These are phyloP conservation scores for Phaseolus coccineus DNA, from an alignment of 331 rosid genomes.

Conservation along the genomic window DNA sequence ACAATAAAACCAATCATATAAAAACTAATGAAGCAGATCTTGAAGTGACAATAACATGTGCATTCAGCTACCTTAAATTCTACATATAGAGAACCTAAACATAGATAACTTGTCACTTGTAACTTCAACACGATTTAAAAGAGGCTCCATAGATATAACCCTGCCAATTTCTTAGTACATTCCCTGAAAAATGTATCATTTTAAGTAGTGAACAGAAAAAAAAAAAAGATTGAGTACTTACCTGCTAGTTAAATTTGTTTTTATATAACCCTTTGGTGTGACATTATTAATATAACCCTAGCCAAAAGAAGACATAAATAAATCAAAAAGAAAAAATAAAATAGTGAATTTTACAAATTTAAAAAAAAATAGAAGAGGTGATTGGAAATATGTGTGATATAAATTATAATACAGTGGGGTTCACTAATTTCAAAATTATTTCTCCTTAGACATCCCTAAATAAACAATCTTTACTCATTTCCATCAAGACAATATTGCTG, in stretches of 20 bases:
- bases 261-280: constrained; percentile 84
- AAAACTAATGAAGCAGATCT: constrained; percentile 7
- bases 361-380: too few species aligned
- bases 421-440: too few species aligned
- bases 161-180: constrained; percentile 61
- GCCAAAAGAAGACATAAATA: constrained; percentile 31
- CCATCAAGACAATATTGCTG: too few species aligned
- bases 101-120: constrained; percentile 39
- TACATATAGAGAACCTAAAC: not conserved
- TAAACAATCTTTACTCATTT: too few species aligned
- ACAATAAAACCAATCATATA: not conserved
- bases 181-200: constrained; percentile 23
- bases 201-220: constrained; percentile 9
- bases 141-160: constrained; percentile 84
- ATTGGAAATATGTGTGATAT: too few species aligned
- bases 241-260: constrained; percentile 85
- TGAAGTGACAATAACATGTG: not conserved
- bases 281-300: constrained; percentile 90
- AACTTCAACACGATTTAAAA: constrained; percentile 87
- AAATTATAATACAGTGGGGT: too few species aligned
- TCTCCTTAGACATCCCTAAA: too few species aligned
- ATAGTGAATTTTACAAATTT: too few species aligned
- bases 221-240: constrained; percentile 37
- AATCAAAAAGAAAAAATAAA: not conserved
- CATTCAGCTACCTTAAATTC: not conserved